phyloP scores from a whole-genome alignment of 805 yeast species.

The Blastobotrys peoriensis region DNA sequence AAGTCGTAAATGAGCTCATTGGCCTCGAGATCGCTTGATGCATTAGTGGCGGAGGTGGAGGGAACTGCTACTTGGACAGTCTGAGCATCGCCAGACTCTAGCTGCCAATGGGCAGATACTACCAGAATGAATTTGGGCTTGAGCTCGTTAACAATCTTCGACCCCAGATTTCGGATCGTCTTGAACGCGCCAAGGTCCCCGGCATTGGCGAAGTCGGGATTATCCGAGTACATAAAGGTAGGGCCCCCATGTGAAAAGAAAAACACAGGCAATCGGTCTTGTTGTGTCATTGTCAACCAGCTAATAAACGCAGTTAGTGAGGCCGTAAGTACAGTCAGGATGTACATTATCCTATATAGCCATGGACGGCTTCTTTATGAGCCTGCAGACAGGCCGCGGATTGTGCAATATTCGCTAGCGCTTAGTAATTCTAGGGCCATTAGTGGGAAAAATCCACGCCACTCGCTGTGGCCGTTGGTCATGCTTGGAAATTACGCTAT shows the following conservation, averaged over 20 bases:
- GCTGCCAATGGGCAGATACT: slow-evolving; percentile 77
- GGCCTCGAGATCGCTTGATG: slow-evolving; percentile 36
- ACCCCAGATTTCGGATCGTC: slow-evolving; percentile 45
- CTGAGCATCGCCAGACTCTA: slow-evolving; percentile 1
- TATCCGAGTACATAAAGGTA: slow-evolving; percentile 58
- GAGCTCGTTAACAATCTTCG: slow-evolving; percentile 36
- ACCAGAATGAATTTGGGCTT: slow-evolving; percentile 61
- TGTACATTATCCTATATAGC: too few species aligned
- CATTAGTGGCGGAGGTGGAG: slow-evolving; percentile 9
- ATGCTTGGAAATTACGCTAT: too few species aligned
- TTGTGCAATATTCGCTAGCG: too few species aligned
- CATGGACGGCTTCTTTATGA: too few species aligned
- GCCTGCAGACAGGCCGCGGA: too few species aligned
- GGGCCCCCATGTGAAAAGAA: slow-evolving; percentile 86
- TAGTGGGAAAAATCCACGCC: too few species aligned
- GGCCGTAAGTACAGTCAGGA: too few species aligned
- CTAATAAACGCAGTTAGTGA: too few species aligned
- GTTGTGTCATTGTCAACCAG: neutral
- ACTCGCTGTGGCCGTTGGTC: too few species aligned
- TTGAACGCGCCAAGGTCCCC: slow-evolving; percentile 57
- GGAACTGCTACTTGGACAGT: slow-evolving; percentile 11
- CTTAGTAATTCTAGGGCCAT: too few species aligned
- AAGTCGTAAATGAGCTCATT: slow-evolving; percentile 68
- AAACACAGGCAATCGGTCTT: slow-evolving; percentile 42
- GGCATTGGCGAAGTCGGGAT: slow-evolving; percentile 29